Evolutionary conservation across 169 alveolate species (phyloP), one percentile per base, ranked within the genome.

Genomic region (Theileria annulata): DNA sequence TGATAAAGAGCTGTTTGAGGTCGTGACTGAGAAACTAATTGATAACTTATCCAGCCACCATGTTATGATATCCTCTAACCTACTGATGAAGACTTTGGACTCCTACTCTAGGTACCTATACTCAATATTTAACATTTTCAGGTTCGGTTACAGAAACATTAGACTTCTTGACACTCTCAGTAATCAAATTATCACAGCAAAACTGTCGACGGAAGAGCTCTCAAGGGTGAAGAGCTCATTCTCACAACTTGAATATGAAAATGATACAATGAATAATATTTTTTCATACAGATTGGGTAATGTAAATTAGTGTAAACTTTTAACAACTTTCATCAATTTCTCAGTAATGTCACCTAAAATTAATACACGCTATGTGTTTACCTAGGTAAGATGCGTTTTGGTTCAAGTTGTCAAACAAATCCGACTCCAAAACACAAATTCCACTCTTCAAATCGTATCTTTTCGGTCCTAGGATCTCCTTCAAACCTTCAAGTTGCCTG

Each of bases 1-100:
- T 64, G 77, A 86, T 63, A 84, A 80, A 19, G 88, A 82, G 70
- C 66, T 90, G 27, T 90, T 90, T 68, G 90, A 90, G 75, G 86
- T 80, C 17, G 94, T 87, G 12, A 86, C 94, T 19, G 85, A 66
- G 28, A 80, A 84, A 54, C 71, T 90, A 17, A 37, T 85, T 33
- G 54, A 17, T 12, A 83, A 79, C n/a, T 31, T 90, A 30, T 51
- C 30, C 27, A 35, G 85, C 37, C 79, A 78, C 71, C 73, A 83
- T 47, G 77, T 76, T 66, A 64, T 60, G 47, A 78, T 90, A 12
- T 81, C 93, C 8, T 71, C 92, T 13, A 84, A 79, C 37, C 74
- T 81, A 54, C 19, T 90, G 63, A 60, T 80, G 63, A 90, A 87
- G 80, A 63, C 77, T 25, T 35, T 87, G 30, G 72, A 75, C 13